Percentiles rank a stretch among this genome's conserved stretches.
Evolutionary conservation across 176 grass and related monocot genomes (phyloP).

Genomic region (Themeda triandra): DNA sequence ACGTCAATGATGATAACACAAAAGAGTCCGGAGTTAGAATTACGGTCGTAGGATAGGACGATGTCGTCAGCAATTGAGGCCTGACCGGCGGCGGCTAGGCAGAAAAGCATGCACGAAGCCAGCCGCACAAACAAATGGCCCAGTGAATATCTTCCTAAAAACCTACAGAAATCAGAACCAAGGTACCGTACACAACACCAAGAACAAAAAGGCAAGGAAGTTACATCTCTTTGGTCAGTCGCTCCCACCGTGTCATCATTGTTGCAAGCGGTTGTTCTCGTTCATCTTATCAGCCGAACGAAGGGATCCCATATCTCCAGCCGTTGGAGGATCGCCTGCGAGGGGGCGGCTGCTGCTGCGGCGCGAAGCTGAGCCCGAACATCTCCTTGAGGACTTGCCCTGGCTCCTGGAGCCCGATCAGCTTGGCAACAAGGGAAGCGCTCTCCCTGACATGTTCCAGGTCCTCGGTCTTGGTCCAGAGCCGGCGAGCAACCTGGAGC

Average conservation of each 20-base stretch:
- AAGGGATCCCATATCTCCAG: slow-evolving; percentile 66
- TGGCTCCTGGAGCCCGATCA: slow-evolving; percentile 74
- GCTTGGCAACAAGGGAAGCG: slow-evolving; percentile 63
- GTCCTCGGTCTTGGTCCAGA: slow-evolving; percentile 69
- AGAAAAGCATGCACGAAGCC: slow-evolving; percentile 28
- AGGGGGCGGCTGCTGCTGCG: slow-evolving; percentile 39
- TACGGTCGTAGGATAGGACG: background rate
- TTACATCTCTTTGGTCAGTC: slow-evolving; percentile 34
- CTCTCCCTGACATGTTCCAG: slow-evolving; percentile 86
- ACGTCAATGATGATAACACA: background rate
- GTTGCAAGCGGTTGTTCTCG: background rate
- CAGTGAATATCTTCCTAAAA: background rate
- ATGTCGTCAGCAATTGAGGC: slow-evolving; percentile 25
- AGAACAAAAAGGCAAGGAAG: background rate
- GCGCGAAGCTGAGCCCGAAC: slow-evolving; percentile 90
- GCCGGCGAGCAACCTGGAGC: slow-evolving; percentile 55
- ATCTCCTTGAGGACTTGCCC: slow-evolving; percentile 86
- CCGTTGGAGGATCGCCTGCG: slow-evolving; percentile 56
- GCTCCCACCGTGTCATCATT: background rate
- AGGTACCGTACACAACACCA: background rate
- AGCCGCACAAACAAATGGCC: slow-evolving; percentile 14
- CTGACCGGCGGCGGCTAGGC: background rate
- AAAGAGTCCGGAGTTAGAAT: background rate
- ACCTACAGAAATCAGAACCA: slow-evolving; percentile 9
- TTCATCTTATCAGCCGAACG: slow-evolving; percentile 43